phyloP scores from a whole-genome alignment of 345 rosid species.

The Eucalyptus pauciflora region DNA sequence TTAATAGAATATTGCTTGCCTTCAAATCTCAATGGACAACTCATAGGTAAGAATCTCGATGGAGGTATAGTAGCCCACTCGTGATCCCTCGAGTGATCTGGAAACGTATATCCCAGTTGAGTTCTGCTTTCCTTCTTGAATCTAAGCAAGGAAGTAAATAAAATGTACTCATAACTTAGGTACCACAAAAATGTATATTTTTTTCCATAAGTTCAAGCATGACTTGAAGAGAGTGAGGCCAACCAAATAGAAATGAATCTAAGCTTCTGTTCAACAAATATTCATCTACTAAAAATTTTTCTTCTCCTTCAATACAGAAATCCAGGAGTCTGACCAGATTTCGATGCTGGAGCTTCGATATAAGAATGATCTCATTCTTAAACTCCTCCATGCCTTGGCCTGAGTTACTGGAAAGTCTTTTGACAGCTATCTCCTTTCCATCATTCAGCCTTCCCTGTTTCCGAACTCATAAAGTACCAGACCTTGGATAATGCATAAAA shows the following conservation, averaged over 20 bases:
- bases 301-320: conserved; percentile 42
- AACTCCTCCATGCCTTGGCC: conserved; percentile 50
- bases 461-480: not conserved
- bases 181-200: not conserved
- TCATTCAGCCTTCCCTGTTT: conserved; percentile 26
- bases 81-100: conserved; percentile 15
- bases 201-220: not conserved
- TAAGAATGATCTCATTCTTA: conserved; percentile 39
- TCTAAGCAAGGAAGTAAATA: not conserved
- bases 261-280: not conserved
- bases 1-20: conserved; percentile 7
- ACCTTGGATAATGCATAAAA: not conserved
- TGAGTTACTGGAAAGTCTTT: conserved; percentile 38
- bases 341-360: conserved; percentile 43
- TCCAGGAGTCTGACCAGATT: conserved; percentile 51
- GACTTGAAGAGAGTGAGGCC: not conserved
- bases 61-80: conserved; percentile 12
- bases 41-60: conserved; percentile 9
- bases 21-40: conserved; percentile 25
- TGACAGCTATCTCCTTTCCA: conserved; percentile 46
- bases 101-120: conserved; percentile 11
- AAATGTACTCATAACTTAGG: not conserved
- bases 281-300: conserved; percentile 39
- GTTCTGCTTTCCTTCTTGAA: not conserved
- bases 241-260: not conserved